Conservation (phyloP, 805 yeast genomes). For the Ogataea corticis region DNA sequence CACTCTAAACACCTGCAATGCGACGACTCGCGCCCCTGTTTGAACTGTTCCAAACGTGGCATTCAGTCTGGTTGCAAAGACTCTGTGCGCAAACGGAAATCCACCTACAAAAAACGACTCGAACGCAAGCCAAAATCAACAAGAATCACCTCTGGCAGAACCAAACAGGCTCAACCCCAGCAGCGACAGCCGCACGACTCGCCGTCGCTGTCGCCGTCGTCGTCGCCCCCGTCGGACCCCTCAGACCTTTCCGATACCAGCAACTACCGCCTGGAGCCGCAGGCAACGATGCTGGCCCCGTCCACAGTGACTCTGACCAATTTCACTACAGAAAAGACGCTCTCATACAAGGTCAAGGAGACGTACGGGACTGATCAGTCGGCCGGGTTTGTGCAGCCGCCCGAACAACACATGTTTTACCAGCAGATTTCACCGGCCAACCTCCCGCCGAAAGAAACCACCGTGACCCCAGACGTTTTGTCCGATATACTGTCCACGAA, state of each 20-base stretch:
- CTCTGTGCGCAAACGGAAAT: conserved; percentile 48
- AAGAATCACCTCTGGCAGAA: neutral
- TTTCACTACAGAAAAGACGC: too few relatives aligned
- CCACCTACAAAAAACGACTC: conserved; percentile 10
- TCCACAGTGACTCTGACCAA: too few relatives aligned
- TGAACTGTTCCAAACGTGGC: conserved; percentile 65
- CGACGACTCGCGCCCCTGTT: conserved; percentile 67
- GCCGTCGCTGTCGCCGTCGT: neutral
- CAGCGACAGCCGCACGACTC: neutral
- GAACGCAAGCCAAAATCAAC: neutral
- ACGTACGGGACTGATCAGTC: conserved; percentile 13
- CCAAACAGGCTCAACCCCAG: neutral
- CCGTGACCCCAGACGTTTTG: conserved; percentile 20
- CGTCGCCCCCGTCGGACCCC: neutral
- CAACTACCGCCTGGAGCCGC: neutral
- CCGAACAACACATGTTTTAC: conserved; percentile 20
- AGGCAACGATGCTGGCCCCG: too few relatives aligned
- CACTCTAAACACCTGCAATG: conserved; percentile 75
- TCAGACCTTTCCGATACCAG: neutral
- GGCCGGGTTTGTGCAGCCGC: conserved; percentile 13
- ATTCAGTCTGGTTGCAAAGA: conserved; percentile 55
- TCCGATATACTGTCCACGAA: conserved; percentile 21
- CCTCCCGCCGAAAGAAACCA: conserved; percentile 13
- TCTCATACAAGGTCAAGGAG: neutral
- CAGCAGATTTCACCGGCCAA: conserved; percentile 1